These are phyloP conservation scores for Trypethelium eluteriae DNA, from an alignment of 495 filamentous ascomycete genomes.

Conservation along the genomic window DNA sequence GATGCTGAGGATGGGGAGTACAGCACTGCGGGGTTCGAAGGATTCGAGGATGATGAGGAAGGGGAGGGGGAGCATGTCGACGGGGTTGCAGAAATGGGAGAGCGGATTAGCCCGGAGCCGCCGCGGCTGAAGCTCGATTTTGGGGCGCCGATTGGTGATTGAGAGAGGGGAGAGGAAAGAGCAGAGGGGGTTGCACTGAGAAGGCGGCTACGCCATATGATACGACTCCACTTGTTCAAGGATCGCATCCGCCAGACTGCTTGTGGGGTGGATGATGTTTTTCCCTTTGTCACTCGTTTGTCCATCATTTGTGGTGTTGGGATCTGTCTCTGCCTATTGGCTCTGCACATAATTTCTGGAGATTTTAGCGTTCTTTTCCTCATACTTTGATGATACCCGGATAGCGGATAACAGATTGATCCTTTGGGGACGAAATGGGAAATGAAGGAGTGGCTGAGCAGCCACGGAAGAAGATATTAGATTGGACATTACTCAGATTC, in stretches of 20 bases:
- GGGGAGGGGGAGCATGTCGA: slow-evolving; percentile 6
- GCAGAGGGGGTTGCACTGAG: background rate
- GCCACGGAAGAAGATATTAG: background rate
- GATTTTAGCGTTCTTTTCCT: background rate
- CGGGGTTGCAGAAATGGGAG: background rate
- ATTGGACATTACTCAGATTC: slow-evolving; percentile 1
- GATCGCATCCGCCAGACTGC: background rate
- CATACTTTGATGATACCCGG: background rate
- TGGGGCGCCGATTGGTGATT: slow-evolving; percentile 5
- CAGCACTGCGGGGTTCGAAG: slow-evolving; percentile 29
- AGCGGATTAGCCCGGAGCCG: background rate
- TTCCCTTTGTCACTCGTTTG: background rate
- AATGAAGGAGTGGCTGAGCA: background rate
- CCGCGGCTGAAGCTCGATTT: slow-evolving; percentile 10
- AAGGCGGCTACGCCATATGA: background rate
- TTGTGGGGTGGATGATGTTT: background rate
- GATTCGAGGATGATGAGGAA: slow-evolving; percentile 26
- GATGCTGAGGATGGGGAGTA: slow-evolving; percentile 33
- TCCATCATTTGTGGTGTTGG: background rate
- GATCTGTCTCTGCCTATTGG: background rate
- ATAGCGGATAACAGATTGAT: slow-evolving; percentile 8
- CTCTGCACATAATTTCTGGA: background rate
- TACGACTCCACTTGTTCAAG: background rate
- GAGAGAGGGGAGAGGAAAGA: background rate
- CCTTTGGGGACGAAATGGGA: background rate